These are phyloP conservation scores for Globisporangium spinosum DNA, from an alignment of 352 stramenopile species.

Conservation along the genomic window DNA sequence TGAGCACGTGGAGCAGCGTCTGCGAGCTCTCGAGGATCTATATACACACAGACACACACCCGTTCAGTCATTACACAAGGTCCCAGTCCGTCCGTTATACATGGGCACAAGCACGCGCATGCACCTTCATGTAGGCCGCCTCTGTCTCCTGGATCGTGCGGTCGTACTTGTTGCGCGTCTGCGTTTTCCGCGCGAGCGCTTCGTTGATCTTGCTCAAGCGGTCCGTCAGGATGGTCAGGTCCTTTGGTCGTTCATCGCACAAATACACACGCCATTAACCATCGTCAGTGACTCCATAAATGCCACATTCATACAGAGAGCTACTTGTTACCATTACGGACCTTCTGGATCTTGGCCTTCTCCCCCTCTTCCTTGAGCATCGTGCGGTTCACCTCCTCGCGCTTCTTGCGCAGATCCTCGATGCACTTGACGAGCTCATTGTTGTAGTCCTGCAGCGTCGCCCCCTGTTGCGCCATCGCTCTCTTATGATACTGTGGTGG, in stretches of 20 bases:
- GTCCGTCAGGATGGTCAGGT: conserved; percentile 90
- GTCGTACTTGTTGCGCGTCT: conserved; percentile 92
- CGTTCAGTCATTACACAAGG: not conserved
- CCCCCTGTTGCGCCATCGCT: conserved; percentile 87
- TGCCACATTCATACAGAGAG: not conserved
- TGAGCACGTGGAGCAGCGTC: conserved; percentile 93
- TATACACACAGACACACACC: not conserved
- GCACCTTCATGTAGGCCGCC: conserved; percentile 91
- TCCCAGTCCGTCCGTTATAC: too few species aligned
- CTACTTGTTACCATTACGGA: conserved; percentile 4
- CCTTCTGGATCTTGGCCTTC: conserved; percentile 94
- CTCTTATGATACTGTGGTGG: not conserved
- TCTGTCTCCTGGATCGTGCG: conserved; percentile 93
- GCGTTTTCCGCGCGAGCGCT: conserved; percentile 84
- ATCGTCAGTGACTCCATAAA: not conserved
- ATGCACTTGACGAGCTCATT: conserved; percentile 96
- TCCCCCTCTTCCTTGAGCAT: conserved; percentile 95
- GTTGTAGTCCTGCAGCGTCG: conserved; percentile 95
- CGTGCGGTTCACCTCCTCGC: conserved; percentile 88
- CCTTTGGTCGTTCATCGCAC: conserved; percentile 23
- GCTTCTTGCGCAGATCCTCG: conserved; percentile 91
- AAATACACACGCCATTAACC: not conserved
- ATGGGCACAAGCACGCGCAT: not conserved
- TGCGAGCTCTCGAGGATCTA: conserved; percentile 93
- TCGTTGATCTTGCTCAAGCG: conserved; percentile 91